Conservation (phyloP, 768 basidiomycete genomes). For the Boletus subparvulus region DNA sequence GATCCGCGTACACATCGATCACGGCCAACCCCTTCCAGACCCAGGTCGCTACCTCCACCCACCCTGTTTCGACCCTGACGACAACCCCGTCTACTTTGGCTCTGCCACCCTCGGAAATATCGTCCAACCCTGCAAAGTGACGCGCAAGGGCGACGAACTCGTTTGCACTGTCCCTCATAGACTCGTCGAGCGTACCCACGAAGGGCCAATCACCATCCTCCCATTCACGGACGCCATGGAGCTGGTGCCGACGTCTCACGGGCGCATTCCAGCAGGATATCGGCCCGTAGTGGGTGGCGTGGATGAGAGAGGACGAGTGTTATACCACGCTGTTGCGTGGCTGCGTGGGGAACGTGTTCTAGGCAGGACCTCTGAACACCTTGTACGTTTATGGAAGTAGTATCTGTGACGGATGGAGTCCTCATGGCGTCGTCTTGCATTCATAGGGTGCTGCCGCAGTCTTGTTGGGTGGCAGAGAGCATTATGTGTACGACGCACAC, state of each 20-base stretch:
- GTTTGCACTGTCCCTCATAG: background rate
- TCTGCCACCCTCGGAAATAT: background rate
- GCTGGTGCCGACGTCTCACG: background rate
- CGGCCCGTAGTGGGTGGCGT: background rate
- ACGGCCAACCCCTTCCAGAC: background rate
- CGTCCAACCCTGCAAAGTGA: constrained; percentile 9
- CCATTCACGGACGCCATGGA: constrained; percentile 7
- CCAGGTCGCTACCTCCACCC: constrained; percentile 3
- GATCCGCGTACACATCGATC: constrained; percentile 3
- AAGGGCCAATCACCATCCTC: constrained; percentile 4
- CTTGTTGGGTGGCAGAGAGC: background rate
- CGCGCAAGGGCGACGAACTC: background rate
- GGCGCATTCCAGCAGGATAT: background rate
- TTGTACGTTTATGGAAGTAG: background rate
- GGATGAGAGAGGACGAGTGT: background rate
- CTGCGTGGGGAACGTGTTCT: background rate
- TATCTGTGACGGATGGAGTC: background rate
- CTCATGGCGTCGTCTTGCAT: background rate
- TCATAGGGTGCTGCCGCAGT: background rate
- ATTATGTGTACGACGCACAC: background rate
- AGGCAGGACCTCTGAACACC: constrained; percentile 2
- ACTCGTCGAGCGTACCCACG: background rate
- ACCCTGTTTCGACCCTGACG: constrained; percentile 3
- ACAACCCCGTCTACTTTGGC: constrained; percentile 3
- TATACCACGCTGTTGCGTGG: background rate